phyloP scores from a whole-genome alignment of 106 monocot species.

The Acorus gramineus region DNA sequence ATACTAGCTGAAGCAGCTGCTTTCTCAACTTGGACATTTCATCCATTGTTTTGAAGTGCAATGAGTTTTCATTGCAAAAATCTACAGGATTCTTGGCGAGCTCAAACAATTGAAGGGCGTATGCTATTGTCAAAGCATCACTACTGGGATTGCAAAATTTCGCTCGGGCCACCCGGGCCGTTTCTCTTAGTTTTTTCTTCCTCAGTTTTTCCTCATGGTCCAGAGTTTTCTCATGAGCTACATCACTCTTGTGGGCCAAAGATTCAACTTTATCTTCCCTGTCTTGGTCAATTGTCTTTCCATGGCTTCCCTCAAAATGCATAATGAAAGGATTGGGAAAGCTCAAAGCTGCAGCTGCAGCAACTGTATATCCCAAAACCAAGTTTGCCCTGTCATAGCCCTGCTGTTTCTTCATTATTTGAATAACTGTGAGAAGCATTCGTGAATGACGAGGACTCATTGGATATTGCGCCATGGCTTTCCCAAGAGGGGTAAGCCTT shows the following conservation, averaged over 20 bases:
- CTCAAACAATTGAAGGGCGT: slow-evolving; percentile 80
- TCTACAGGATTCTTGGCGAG: slow-evolving; percentile 35
- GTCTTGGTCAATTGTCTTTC: slow-evolving; percentile 6
- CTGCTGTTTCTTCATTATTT: slow-evolving; percentile 43
- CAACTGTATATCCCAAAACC: slow-evolving; percentile 58
- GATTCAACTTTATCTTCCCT: slow-evolving; percentile 11
- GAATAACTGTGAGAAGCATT: slow-evolving; percentile 69
- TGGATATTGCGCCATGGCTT: slow-evolving; percentile 83
- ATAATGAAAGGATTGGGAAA: slow-evolving; percentile 69
- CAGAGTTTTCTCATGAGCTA: background rate
- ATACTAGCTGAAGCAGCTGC: slow-evolving; percentile 67
- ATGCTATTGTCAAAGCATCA: slow-evolving; percentile 71
- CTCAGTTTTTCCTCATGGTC: slow-evolving; percentile 19
- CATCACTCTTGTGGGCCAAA: too few species aligned
- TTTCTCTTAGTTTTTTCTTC: slow-evolving; percentile 35
- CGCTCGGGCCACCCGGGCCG: slow-evolving; percentile 34
- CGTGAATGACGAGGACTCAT: slow-evolving; percentile 92
- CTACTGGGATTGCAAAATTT: slow-evolving; percentile 67
- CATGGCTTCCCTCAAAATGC: slow-evolving; percentile 22
- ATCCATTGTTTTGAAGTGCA: slow-evolving; percentile 86
- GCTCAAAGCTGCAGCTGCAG: slow-evolving; percentile 78
- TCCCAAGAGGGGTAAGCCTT: slow-evolving; percentile 53
- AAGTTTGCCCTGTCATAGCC: slow-evolving; percentile 54
- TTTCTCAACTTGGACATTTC: slow-evolving; percentile 95
- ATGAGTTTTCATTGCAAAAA: slow-evolving; percentile 56